Evolutionary conservation across 2,329 filamentous ascomycete genomes (phyloP).

Genomic region (Aquanectria penicillioides): DNA sequence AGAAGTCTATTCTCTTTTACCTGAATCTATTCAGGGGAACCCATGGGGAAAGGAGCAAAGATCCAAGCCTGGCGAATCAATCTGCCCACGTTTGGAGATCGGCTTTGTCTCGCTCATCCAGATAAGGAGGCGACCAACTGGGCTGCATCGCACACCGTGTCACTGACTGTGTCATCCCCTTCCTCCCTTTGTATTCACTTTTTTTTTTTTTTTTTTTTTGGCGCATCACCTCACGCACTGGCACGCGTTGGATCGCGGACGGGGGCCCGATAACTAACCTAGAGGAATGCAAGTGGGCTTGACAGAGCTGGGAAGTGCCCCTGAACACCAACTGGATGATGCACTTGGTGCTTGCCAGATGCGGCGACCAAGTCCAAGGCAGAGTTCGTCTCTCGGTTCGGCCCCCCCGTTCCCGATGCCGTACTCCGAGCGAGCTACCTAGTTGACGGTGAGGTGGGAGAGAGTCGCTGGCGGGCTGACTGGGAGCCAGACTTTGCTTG

Average conservation of each 20-base stretch:
- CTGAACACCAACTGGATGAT: not conserved
- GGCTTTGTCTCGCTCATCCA: conserved; percentile 15
- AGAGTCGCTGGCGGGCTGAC: not conserved
- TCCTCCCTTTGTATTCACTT: not conserved
- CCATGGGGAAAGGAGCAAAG: conserved; percentile 17
- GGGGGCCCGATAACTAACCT: not conserved
- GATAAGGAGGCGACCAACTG: conserved; percentile 30
- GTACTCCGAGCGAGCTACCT: too few relatives aligned
- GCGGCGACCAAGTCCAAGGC: not conserved
- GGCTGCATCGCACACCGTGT: conserved; percentile 8
- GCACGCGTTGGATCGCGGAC: not conserved
- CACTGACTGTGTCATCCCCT: not conserved
- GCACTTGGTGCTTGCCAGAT: conserved; percentile 5
- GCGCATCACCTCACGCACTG: not conserved
- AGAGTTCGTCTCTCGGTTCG: not conserved
- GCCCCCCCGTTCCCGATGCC: conserved; percentile 9
- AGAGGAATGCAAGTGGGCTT: conserved; percentile 18
- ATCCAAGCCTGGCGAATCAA: conserved; percentile 46
- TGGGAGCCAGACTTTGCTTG: not conserved
- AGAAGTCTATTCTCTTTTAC: conserved; percentile 5
- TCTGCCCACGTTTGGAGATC: conserved; percentile 46
- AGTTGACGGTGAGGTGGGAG: too few relatives aligned
- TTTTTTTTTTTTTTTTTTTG: not conserved
- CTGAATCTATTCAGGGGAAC: conserved; percentile 37
- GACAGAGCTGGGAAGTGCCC: not conserved